phyloP scores from a whole-genome alignment of 176 grass and related monocot genomes.

The Aegilops tauschii region DNA sequence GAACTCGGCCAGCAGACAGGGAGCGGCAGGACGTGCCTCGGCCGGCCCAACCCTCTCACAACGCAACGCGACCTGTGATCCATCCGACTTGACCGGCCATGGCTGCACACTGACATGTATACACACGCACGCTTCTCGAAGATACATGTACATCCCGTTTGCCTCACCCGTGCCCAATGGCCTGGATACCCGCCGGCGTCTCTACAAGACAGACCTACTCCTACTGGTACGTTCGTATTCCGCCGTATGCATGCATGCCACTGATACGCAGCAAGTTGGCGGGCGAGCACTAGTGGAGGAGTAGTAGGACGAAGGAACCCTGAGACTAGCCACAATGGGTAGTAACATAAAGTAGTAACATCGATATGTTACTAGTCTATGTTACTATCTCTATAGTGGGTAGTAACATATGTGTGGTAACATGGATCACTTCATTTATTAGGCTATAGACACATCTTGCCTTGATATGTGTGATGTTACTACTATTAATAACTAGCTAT shows the following conservation, averaged over 20 bases:
- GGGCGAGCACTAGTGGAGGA: not conserved
- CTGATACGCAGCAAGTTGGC: not conserved
- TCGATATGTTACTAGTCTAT: too few species aligned
- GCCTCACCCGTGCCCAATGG: not conserved
- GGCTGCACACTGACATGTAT: not conserved
- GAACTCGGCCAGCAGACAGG: not conserved
- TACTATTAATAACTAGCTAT: too few species aligned
- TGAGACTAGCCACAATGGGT: not conserved
- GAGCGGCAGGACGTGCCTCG: not conserved
- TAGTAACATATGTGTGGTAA: too few species aligned
- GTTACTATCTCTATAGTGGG: too few species aligned
- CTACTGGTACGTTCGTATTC: not conserved
- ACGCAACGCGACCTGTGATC: not conserved
- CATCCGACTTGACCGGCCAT: not conserved
- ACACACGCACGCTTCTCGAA: not conserved
- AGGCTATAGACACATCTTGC: too few species aligned
- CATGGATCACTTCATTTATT: too few species aligned
- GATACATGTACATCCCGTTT: not conserved
- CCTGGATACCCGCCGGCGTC: not conserved
- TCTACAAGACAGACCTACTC: not conserved
- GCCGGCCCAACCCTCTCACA: not conserved
- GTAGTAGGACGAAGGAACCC: not conserved
- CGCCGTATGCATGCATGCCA: not conserved
- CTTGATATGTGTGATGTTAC: too few species aligned
- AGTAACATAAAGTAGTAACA: too few species aligned